Base-by-base conservation (phyloP, 768 basidiomycete genomes). In the Clitopilus hobsonii region DNA sequence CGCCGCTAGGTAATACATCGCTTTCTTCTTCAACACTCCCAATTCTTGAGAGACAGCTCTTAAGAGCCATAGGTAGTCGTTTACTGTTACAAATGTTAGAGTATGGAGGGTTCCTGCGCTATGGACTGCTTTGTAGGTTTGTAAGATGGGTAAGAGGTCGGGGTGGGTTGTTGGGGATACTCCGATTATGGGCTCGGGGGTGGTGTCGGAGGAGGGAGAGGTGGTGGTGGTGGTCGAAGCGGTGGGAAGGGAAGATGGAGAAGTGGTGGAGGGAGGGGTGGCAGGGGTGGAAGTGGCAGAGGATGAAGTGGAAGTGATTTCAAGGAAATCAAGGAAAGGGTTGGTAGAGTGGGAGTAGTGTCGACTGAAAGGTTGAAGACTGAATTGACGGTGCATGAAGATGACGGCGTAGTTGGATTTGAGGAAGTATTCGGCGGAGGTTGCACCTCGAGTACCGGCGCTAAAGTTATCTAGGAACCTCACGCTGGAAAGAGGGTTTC, bases 391-490 rank as follows among this genome's bases (percentile, higher is more conserved):
- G 70, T 99, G 96, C 83, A 99, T 90, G 75, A 99, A 99, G 61
- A 99, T 94, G 69, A 99, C 97, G 23, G 95, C 94, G 74, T 98
- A 98, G 54, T 88, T 90, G 6, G 90, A 86, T 62, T 88, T 84
- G 57, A 98, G 82, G 69, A 99, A 98, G 74, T 98, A 97, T 71
- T 99, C 97, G 1, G 97, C 96, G 18, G 97, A 98, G 0, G 96
- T 94, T 26, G 97, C 92, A 38, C 97, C 97, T 65, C 97, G 82
- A 18, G 97, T 99, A 90, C 94, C 94, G 56, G 97, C 96, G 71
- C 94, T 97, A 72, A 98, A 98, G 75, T 99, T 98, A 69, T 98
- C 96, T 25, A 99, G 79, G 69, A 98, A 99, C 51, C 97, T 91
- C 48, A 99, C 97, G 62, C 96, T 99, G 69, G 57, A 67, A 59